Percentiles rank a stretch among this genome's conserved stretches.
Conservation (phyloP, 2,329 filamentous ascomycete genomes). For the Penicillium sp. region DNA sequence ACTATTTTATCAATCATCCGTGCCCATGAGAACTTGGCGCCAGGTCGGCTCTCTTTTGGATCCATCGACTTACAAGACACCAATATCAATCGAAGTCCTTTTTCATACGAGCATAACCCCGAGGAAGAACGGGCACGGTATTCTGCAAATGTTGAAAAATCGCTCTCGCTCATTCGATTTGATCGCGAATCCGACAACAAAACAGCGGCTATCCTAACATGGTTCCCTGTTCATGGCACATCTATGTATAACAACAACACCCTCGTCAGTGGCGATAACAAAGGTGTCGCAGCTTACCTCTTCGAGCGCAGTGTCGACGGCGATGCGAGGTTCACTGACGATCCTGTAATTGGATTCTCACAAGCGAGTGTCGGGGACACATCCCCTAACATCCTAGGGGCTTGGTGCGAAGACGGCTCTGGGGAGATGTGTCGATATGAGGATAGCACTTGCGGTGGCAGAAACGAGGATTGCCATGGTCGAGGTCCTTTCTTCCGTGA, state of each 20-base stretch:
- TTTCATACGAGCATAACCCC: constrained; percentile 84
- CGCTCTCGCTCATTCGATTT: constrained; percentile 77
- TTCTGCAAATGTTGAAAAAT: constrained; percentile 66
- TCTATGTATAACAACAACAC: constrained; percentile 92
- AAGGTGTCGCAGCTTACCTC: constrained; percentile 83
- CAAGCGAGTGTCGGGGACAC: constrained; percentile 91
- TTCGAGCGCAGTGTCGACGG: constrained; percentile 69
- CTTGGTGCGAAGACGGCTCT: constrained; percentile 84
- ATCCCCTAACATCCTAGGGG: constrained; percentile 81
- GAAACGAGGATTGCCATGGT: constrained; percentile 46
- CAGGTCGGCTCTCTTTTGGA: constrained; percentile 71
- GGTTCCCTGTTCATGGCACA: constrained; percentile 91
- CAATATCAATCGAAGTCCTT: constrained; percentile 87
- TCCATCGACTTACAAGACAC: constrained; percentile 69
- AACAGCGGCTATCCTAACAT: constrained; percentile 78
- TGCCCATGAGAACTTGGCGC: constrained; percentile 70
- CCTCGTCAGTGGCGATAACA: constrained; percentile 90
- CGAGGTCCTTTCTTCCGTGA: constrained; percentile 48
- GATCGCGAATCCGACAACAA: constrained; percentile 71
- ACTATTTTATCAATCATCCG: constrained; percentile 76
- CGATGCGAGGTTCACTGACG: constrained; percentile 58
- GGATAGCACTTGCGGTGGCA: constrained; percentile 73
- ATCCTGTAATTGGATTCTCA: constrained; percentile 87
- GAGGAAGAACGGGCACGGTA: constrained; percentile 71
- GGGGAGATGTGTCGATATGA: constrained; percentile 56